Evolutionary conservation across 352 stramenopile genomes (phyloP), one percentile per base, ranked within the genome.

Genomic region (Globisporangium okanoganense): DNA sequence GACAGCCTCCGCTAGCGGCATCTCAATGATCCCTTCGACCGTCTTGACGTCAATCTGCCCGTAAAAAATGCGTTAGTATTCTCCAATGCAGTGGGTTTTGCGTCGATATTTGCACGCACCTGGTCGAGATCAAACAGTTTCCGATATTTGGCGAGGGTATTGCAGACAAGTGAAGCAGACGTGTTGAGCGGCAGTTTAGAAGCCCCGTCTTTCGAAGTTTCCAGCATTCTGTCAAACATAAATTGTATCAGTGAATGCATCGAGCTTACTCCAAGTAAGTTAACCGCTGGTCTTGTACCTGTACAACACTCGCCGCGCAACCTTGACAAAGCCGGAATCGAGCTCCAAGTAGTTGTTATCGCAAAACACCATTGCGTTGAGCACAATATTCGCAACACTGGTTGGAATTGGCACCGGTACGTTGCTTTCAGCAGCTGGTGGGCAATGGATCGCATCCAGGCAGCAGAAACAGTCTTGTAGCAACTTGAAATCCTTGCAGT

Each of bases 291-390:
- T 16, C 6, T 18, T 60, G 9, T 57, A 60, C 54, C 54, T 60
- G 38, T 38, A 60, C 6, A 60, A 40, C 12, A 41, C n/a, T 36
- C 54, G 25, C 14, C 54, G 38, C 18, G 25, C 38, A 20, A 20
- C 14, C 5, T 27, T 60, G 40, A 51, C n/a, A n/a, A 51, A 60
- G 27, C 14, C 20, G 1, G 25, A 38, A 10, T n/a, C 50, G 7
- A 60, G 40, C 25, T 60, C 25, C 36, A 60, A 12, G 18, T 48
- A 51, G 33, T 65, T 61, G 1, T 47, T 61, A 45, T 60, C 54
- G 25, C 33, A 68, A 7, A 65, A 49, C 9, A 67, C 58, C 33
- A 75, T 48, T 2, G 43, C 64, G 29, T 75, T 75, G 48, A 75
- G 52, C 52, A 70, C 56, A 25, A 71, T 49, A 41, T 70, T 75